phyloP scores from a whole-genome alignment of 2,329 filamentous ascomycete genomes.

The Kalmusia sp. region DNA sequence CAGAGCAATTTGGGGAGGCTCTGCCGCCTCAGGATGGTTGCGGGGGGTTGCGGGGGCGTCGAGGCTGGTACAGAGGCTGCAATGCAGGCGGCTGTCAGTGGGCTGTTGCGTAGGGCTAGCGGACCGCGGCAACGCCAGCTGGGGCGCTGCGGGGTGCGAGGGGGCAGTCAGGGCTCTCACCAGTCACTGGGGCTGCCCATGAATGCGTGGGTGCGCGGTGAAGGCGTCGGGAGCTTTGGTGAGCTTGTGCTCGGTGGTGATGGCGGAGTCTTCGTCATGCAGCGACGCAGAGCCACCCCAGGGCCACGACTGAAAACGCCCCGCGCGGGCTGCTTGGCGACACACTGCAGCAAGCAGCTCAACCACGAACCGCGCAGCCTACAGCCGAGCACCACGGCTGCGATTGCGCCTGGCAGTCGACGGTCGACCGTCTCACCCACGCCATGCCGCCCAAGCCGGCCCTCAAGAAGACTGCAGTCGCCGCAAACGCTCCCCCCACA shows the following conservation, averaged over 20 bases:
- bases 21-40: constrained; percentile 14
- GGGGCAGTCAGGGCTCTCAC: constrained; percentile 10
- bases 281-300: too few relatives aligned
- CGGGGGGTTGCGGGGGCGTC: constrained; percentile 17
- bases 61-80: constrained; percentile 25
- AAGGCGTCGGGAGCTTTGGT: background rate
- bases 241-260: constrained; percentile 7
- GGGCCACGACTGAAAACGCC: constrained; percentile 10
- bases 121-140: constrained; percentile 16
- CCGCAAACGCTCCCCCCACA: constrained; percentile 27
- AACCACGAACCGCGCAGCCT: background rate
- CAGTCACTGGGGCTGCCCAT: constrained; percentile 9
- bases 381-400: background rate
- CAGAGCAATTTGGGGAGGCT: constrained; percentile 2
- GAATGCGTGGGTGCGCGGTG: background rate
- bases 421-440: background rate
- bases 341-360: background rate
- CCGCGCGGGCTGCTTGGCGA: constrained; percentile 16
- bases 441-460: constrained; percentile 54
- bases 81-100: constrained; percentile 15
- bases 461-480: constrained; percentile 49
- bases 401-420: background rate
- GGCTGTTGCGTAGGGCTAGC: constrained; percentile 20
- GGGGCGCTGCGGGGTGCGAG: constrained; percentile 6
- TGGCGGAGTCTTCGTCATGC: constrained; percentile 24